phyloP scores from a whole-genome alignment of 202 grass and related monocot species.

The Elaeis oleifera region DNA sequence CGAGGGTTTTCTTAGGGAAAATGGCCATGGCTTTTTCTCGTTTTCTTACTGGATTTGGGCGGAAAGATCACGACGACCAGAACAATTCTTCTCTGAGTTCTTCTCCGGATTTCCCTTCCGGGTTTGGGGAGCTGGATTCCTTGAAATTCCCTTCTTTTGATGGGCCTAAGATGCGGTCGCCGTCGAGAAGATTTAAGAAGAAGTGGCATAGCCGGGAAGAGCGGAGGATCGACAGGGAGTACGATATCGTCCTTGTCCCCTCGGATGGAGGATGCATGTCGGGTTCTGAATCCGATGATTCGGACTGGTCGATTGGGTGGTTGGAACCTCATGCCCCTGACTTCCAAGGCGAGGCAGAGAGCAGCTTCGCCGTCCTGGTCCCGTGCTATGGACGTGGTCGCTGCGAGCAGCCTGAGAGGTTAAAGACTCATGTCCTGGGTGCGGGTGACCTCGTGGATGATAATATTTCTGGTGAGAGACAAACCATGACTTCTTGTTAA shows the following conservation, averaged over 20 bases:
- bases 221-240: conserved; percentile 30
- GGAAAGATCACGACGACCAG: conserved; percentile 11
- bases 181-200: conserved; percentile 27
- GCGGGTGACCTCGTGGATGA: conserved; percentile 7
- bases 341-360: conserved; percentile 40
- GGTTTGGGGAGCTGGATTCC: conserved; percentile 38
- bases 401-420: conserved; percentile 6
- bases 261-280: conserved; percentile 42
- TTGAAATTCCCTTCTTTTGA: conserved; percentile 12
- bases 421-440: conserved; percentile 13
- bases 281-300: conserved; percentile 57
- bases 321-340: conserved; percentile 61
- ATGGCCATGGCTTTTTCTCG: conserved; percentile 31
- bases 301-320: conserved; percentile 91
- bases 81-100: conserved; percentile 1
- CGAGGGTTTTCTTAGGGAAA: conserved; percentile 11
- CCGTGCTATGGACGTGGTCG: conserved; percentile 48
- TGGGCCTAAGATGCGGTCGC: neutral
- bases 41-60: conserved; percentile 46
- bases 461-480: conserved; percentile 26
- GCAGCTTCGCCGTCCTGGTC: conserved; percentile 80
- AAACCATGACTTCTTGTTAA: neutral
- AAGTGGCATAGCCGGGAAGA: conserved; percentile 25
- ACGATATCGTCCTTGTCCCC: conserved; percentile 59
- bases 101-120: conserved; percentile 35